Evolutionary conservation across 257 asterid species (phyloP), one percentile per base, ranked within the genome.

Genomic region (Solanum pinnatisectum): DNA sequence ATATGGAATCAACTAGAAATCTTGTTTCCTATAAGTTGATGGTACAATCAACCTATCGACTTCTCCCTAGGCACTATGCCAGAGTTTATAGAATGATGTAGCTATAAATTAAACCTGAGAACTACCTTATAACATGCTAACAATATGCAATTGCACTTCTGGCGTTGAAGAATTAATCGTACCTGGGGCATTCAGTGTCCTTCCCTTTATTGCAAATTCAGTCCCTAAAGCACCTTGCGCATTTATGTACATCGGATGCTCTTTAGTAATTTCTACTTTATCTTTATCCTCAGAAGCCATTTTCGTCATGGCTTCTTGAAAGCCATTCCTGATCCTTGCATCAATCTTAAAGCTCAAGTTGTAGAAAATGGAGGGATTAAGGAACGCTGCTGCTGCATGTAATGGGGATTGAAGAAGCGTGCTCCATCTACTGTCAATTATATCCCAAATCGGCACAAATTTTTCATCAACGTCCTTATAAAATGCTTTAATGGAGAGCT

Each of bases 191-290:
- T 92, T 91, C 89, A 91, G 74, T 37, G 88, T 90, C 90, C 93
- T 87, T 23, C 94, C 94, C 84, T 86, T 92, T 32, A 87, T 40
- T 27, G 94, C 91, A 91, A 92, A 92, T 77, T 91, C 92, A 82
- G 94, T 92, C 88, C 92, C 90, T 52, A 91, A 67, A 70, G 93
- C 93, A 86, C 93, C 93, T 76, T 90, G 90, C 35, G 93, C 94
- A 87, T 91, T 92, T 70, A 91, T 70, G 78, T 92, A 92, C 42
- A 90, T 35, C 3, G 90, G 92, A 86, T 90, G 91, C 74, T 92
- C 92, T 87, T 88, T 88, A 71, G 92, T 89, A 39, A 91, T 92
- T 86, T 91, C 94, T 20, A 88, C 82, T 88, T 83, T 92, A 63
- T 92, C 94, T 33, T 77, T 87, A 39, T 91, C 93, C 84, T 88